phyloP scores from a whole-genome alignment of 306 rosid genomes.

The Gastrolobium bilobum region DNA sequence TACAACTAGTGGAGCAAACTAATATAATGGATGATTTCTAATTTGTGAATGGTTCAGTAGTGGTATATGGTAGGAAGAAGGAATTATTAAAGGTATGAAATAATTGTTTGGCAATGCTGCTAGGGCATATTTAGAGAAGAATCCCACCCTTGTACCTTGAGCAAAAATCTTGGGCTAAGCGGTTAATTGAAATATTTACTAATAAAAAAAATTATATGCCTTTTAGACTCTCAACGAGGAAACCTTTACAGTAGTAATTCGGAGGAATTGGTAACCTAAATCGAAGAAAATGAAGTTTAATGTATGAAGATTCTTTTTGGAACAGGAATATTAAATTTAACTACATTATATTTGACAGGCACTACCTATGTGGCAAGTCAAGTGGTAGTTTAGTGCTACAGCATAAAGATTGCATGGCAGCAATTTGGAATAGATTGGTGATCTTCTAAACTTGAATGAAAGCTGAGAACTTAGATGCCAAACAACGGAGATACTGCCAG shows the following conservation, averaged over 20 bases:
- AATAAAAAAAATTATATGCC: neutral
- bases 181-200: neutral
- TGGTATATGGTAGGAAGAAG: no score
- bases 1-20: no score
- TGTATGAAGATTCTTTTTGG: neutral
- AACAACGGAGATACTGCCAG: no score
- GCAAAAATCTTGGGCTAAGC: no score
- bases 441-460: no score
- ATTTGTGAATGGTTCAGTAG: no score
- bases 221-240: neutral
- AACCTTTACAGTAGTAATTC: neutral
- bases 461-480: no score
- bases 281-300: neutral
- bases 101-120: no score
- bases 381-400: neutral
- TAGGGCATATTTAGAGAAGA: no score
- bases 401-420: neutral
- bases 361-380: neutral
- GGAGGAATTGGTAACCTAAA: neutral
- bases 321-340: neutral
- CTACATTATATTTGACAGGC: neutral
- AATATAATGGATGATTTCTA: no score
- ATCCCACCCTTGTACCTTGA: no score
- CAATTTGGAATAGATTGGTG: neutral
- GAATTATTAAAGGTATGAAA: no score